These are phyloP conservation scores for Penicillium rolfsii DNA, from an alignment of 2,329 filamentous ascomycete genomes.

Conservation along the genomic window DNA sequence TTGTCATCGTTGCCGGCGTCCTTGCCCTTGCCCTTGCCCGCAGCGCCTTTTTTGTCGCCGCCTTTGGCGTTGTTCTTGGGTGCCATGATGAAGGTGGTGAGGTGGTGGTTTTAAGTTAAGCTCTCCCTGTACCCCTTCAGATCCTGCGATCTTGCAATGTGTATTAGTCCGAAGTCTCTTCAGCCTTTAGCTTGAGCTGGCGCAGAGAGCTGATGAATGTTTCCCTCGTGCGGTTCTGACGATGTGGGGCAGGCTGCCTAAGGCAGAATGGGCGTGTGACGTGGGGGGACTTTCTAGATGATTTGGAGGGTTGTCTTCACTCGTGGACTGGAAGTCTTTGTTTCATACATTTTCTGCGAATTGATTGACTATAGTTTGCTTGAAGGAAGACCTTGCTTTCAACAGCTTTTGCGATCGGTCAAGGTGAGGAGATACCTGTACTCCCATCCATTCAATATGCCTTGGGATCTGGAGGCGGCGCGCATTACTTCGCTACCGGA, in stretches of 20 bases:
- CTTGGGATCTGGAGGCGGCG: conserved; percentile 32
- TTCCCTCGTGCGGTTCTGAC: conserved; percentile 10
- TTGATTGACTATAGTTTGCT: neutral
- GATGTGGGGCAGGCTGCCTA: conserved; percentile 16
- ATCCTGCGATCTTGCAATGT: neutral
- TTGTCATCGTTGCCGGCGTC: conserved; percentile 42
- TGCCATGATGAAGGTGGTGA: conserved; percentile 37
- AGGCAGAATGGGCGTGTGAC: conserved; percentile 11
- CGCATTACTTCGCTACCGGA: conserved; percentile 39
- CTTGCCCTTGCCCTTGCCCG: conserved; percentile 41
- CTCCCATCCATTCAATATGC: conserved; percentile 12
- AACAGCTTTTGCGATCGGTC: neutral
- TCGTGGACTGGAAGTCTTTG: no score
- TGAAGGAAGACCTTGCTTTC: neutral
- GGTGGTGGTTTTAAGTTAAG: neutral
- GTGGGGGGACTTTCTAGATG: neutral
- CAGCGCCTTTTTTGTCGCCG: conserved; percentile 39
- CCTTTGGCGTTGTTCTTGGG: conserved; percentile 49
- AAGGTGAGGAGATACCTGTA: neutral
- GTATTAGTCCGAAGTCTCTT: neutral
- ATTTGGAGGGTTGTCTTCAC: no score
- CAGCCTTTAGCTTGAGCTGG: neutral
- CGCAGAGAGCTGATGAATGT: conserved; percentile 3
- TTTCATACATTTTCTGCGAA: neutral
- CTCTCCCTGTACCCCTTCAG: neutral